Conservation (phyloP, 73 alveolate genomes). For the Symbiodinium pilosum region DNA sequence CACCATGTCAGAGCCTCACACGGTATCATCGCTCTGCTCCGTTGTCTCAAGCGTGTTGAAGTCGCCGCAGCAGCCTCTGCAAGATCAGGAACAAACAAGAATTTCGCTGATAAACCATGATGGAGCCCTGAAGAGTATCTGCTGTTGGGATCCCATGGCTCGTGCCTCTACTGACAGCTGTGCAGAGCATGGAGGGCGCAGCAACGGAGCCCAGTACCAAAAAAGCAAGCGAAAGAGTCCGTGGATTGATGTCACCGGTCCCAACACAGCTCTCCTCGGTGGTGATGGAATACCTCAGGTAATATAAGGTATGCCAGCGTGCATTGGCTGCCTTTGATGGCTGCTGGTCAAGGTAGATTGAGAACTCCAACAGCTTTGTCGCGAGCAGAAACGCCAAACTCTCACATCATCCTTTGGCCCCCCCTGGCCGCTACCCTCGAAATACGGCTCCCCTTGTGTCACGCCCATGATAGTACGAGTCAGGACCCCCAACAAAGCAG, state of each 20-base stretch:
- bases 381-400: too few relatives aligned
- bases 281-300: neutral
- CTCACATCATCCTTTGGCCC: too few relatives aligned
- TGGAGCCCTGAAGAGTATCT: too few relatives aligned
- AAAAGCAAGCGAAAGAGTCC: neutral
- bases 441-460: too few relatives aligned
- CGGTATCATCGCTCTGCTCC: neutral
- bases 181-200: conserved; percentile 6
- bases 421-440: too few relatives aligned
- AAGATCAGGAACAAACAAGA: neutral
- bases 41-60: neutral
- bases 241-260: conserved; percentile 5
- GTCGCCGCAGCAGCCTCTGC: neutral
- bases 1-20: neutral
- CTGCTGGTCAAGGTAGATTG: too few relatives aligned
- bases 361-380: too few relatives aligned
- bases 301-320: neutral
- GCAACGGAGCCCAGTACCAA: neutral
- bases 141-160: neutral
- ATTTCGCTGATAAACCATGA: neutral
- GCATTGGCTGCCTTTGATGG: neutral
- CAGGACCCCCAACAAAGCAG: too few relatives aligned
- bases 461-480: too few relatives aligned
- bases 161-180: neutral
- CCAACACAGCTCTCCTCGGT: conserved; percentile 59